A percentile compares a stretch with the other conserved stretches of the same genome.
Conservation (phyloP, 257 asterid species). For the Ophiorrhiza pumila region DNA sequence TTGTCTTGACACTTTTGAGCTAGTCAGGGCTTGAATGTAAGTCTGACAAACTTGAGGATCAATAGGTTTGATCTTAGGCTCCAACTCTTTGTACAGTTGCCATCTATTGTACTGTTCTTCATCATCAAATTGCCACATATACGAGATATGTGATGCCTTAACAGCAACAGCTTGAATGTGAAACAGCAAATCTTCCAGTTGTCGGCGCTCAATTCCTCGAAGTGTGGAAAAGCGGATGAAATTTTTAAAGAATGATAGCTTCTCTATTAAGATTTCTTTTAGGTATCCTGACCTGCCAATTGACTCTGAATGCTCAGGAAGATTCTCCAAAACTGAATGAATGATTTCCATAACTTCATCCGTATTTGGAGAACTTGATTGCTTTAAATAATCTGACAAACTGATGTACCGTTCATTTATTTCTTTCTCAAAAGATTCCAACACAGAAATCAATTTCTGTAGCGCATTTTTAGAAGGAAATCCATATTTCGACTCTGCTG, state of each 20-base stretch:
- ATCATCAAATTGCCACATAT: too few relatives aligned
- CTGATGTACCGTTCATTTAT: neutral
- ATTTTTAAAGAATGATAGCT: neutral
- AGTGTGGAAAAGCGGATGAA: neutral
- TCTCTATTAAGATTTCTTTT: too few relatives aligned
- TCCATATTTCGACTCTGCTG: too few relatives aligned
- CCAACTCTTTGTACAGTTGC: neutral
- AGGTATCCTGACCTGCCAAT: too few relatives aligned
- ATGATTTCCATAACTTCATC: neutral
- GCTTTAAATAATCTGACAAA: neutral
- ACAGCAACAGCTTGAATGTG: neutral
- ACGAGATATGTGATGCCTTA: neutral
- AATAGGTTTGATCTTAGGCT: neutral
- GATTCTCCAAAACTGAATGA: neutral
- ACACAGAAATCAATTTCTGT: too few relatives aligned
- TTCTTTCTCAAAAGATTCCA: neutral
- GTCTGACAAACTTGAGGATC: neutral
- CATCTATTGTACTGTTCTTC: too few relatives aligned
- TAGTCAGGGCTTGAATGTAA: conserved; percentile 3
- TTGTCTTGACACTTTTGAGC: neutral
- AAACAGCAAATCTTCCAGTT: neutral
- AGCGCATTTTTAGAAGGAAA: too few relatives aligned
- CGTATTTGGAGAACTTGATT: neutral
- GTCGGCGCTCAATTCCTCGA: neutral
- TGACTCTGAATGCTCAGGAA: too few relatives aligned